phyloP scores from a whole-genome alignment of 257 asterid genomes.

The Ehretia macrophylla region DNA sequence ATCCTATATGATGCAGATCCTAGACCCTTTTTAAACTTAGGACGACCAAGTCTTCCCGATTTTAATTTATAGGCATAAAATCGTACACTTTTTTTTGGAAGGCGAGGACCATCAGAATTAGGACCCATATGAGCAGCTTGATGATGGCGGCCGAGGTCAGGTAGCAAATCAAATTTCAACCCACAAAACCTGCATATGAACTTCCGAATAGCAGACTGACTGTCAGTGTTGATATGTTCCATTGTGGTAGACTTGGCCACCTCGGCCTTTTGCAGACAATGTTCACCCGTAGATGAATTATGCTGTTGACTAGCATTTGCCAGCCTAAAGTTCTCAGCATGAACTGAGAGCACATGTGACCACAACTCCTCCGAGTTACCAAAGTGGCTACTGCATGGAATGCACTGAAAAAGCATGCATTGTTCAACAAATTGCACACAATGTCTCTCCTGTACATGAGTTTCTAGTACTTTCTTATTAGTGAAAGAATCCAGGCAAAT shows the following conservation, averaged over 20 bases:
- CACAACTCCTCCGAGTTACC: slow-evolving; percentile 85
- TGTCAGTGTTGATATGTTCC: slow-evolving; percentile 35
- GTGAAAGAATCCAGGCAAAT: slow-evolving; percentile 95
- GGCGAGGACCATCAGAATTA: slow-evolving; percentile 45
- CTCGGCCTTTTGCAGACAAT: slow-evolving; percentile 32
- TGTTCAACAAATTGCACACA: slow-evolving; percentile 83
- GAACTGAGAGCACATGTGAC: slow-evolving; percentile 77
- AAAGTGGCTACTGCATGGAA: slow-evolving; percentile 79
- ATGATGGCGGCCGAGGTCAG: slow-evolving; percentile 99
- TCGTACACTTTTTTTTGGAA: slow-evolving; percentile 74
- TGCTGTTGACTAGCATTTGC: slow-evolving; percentile 37
- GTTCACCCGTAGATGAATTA: slow-evolving; percentile 19
- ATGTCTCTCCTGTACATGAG: slow-evolving; percentile 94
- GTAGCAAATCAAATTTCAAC: slow-evolving; percentile 88
- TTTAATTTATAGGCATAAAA: slow-evolving; percentile 75
- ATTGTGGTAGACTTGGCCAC: slow-evolving; percentile 23
- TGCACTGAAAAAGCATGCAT: slow-evolving; percentile 96
- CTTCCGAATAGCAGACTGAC: slow-evolving; percentile 50
- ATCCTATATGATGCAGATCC: slow-evolving; percentile 71
- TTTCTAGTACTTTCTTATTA: slow-evolving; percentile 80
- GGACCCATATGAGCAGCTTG: slow-evolving; percentile 98
- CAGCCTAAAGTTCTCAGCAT: slow-evolving; percentile 52
- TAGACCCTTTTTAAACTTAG: slow-evolving; percentile 62
- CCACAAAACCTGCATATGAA: slow-evolving; percentile 89
- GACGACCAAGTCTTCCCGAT: slow-evolving; percentile 79